Conservation (phyloP, 805 yeast genomes). For the Cyberlindnera mississippiensis region DNA sequence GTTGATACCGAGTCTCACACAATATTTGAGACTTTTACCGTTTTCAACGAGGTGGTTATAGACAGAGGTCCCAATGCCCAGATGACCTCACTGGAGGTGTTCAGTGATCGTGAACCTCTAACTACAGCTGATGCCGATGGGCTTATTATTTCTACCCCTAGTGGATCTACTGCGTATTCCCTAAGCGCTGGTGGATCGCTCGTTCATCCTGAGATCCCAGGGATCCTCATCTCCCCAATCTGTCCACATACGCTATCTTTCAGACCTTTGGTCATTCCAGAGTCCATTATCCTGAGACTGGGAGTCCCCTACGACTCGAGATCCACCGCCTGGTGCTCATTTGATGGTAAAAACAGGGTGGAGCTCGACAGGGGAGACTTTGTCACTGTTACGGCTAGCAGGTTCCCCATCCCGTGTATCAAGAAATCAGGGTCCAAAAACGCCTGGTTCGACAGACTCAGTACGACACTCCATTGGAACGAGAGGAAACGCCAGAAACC, state of each 20-base stretch:
- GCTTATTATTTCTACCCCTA: slow-evolving; percentile 58
- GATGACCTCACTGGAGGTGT: slow-evolving; percentile 48
- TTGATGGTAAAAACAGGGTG: slow-evolving; percentile 33
- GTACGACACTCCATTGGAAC: slow-evolving; percentile 34
- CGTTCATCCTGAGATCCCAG: slow-evolving; percentile 51
- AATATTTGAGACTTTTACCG: slow-evolving; percentile 32
- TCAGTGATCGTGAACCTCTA: slow-evolving; percentile 43
- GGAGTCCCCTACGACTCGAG: slow-evolving; percentile 33
- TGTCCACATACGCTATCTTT: slow-evolving; percentile 52
- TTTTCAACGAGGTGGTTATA: slow-evolving; percentile 48
- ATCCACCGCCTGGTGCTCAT: slow-evolving; percentile 34
- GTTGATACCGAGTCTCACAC: slow-evolving; percentile 28
- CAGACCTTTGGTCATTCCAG: slow-evolving; percentile 50
- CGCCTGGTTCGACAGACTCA: slow-evolving; percentile 32
- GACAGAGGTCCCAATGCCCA: slow-evolving; percentile 51
- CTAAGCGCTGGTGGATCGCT: slow-evolving; percentile 52
- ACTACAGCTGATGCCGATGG: slow-evolving; percentile 71
- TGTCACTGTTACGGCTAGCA: slow-evolving; percentile 31
- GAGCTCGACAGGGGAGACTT: slow-evolving; percentile 32
- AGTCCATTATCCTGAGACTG: slow-evolving; percentile 29
- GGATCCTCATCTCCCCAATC: slow-evolving; percentile 52
- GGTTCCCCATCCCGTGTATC: slow-evolving; percentile 31
- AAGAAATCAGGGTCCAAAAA: slow-evolving; percentile 22
- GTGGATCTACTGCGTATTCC: slow-evolving; percentile 61
- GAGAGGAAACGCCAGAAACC: slow-evolving; percentile 33